phyloP scores from a whole-genome alignment of 2,329 filamentous ascomycete genomes.

The Fusarium sp. region DNA sequence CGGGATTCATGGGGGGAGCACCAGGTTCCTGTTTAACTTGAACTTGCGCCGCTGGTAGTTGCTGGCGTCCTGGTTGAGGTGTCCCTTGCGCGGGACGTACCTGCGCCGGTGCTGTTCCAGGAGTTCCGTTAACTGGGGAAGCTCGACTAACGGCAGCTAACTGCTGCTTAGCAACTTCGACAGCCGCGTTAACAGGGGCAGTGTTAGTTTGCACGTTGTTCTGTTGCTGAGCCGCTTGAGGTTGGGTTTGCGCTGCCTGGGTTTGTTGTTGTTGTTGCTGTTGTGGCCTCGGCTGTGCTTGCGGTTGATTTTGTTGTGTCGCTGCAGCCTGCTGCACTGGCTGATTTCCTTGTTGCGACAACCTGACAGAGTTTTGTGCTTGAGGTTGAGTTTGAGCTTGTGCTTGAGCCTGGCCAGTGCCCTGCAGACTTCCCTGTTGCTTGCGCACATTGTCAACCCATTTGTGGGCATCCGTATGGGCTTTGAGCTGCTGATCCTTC shows the following conservation, averaged over 20 bases:
- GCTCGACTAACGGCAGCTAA: constrained; percentile 42
- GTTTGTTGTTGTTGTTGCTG: constrained; percentile 31
- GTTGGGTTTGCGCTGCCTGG: constrained; percentile 31
- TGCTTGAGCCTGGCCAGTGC: constrained; percentile 37
- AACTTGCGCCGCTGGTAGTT: constrained; percentile 28
- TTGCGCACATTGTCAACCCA: constrained; percentile 60
- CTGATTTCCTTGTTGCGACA: constrained; percentile 38
- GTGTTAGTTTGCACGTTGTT: constrained; percentile 44
- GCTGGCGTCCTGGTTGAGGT: constrained; percentile 38
- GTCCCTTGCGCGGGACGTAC: constrained; percentile 41
- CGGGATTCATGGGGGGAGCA: constrained; percentile 59
- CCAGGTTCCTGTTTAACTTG: constrained; percentile 48
- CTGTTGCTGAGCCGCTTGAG: constrained; percentile 31
- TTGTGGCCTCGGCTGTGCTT: constrained; percentile 32
- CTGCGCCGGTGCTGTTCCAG: constrained; percentile 38
- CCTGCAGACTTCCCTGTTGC: constrained; percentile 51
- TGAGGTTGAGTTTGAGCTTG: constrained; percentile 12
- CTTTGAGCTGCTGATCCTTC: constrained; percentile 56
- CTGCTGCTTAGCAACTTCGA: constrained; percentile 58
- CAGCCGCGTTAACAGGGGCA: constrained; percentile 54
- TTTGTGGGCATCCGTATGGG: constrained; percentile 56
- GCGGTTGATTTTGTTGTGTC: constrained; percentile 20
- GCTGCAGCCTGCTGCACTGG: constrained; percentile 27
- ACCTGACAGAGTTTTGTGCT: constrained; percentile 15
- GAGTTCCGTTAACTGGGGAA: constrained; percentile 44